A percentile compares a stretch with the other conserved stretches of the same genome.
phyloP scores from a whole-genome alignment of 371 early-diverging fungal genomes.

The Vairimorpha necatrix region DNA sequence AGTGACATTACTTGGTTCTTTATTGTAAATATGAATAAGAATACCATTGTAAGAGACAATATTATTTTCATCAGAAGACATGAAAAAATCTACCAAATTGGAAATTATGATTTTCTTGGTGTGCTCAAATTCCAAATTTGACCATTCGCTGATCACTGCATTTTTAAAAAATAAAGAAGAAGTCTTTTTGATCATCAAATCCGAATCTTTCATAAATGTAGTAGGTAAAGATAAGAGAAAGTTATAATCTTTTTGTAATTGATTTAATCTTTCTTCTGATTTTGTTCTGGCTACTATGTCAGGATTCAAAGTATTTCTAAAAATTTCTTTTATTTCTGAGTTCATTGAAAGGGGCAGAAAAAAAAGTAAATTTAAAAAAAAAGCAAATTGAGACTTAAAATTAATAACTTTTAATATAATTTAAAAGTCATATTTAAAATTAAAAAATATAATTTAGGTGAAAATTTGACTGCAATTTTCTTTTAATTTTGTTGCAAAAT shows the following conservation, averaged over 20 bases:
- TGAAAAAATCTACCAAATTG: constrained; percentile 31
- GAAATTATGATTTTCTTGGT: constrained; percentile 13
- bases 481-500: too few relatives aligned
- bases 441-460: too few relatives aligned
- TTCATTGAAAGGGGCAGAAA: constrained; percentile 27
- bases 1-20: constrained; percentile 13
- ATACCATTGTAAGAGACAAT: constrained; percentile 36
- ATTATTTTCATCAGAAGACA: constrained; percentile 26
- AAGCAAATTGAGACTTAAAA: constrained; percentile 1
- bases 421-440: not conserved
- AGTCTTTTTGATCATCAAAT: constrained; percentile 37
- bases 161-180: constrained; percentile 54
- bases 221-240: constrained; percentile 40
- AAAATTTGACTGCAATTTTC: too few relatives aligned
- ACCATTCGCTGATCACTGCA: constrained; percentile 42
- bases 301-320: constrained; percentile 48
- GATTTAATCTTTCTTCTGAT: constrained; percentile 44
- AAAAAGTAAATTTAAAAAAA: too few relatives aligned
- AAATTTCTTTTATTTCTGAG: constrained; percentile 39
- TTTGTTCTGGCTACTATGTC: constrained; percentile 38
- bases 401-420: not conserved
- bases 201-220: constrained; percentile 49
- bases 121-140: not conserved
- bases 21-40: constrained; percentile 41
- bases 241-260: constrained; percentile 37